Evolutionary conservation across 2,329 filamentous ascomycete genomes (phyloP).

Genomic region (Pseudopyrenochaeta lycopersici): DNA sequence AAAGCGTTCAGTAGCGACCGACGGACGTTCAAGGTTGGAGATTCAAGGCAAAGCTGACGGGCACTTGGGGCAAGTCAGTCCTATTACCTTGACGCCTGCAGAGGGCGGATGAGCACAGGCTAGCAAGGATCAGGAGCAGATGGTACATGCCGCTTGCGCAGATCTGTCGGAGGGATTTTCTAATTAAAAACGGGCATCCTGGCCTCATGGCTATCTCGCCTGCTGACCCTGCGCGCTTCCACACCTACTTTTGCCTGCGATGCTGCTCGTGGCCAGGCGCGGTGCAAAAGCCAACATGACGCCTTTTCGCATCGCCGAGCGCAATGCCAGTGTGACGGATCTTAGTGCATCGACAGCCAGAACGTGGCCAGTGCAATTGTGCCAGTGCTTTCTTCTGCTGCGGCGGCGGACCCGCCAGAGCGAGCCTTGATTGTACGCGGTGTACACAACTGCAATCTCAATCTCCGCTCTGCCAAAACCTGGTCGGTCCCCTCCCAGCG

Average conservation of each 20-base stretch:
- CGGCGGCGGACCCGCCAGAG: slow-evolving; percentile 14
- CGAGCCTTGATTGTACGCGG: slow-evolving; percentile 29
- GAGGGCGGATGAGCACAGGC: slow-evolving; percentile 25
- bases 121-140: slow-evolving; percentile 38
- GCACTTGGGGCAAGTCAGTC: slow-evolving; percentile 20
- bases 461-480: slow-evolving; percentile 11
- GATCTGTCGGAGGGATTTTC: slow-evolving; percentile 31
- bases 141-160: slow-evolving; percentile 21
- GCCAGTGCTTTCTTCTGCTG: slow-evolving; percentile 12
- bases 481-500: slow-evolving; percentile 18
- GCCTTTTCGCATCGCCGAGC: slow-evolving; percentile 8
- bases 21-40: slow-evolving; percentile 21
- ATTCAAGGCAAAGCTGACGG: slow-evolving; percentile 15
- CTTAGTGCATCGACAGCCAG: neutral
- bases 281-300: slow-evolving; percentile 20
- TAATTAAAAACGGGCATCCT: slow-evolving; percentile 26
- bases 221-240: slow-evolving; percentile 8
- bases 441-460: slow-evolving; percentile 33
- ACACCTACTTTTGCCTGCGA: no score
- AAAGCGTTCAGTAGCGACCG: slow-evolving; percentile 26
- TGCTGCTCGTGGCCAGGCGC: no score
- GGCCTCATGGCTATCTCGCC: slow-evolving; percentile 14
- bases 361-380: slow-evolving; percentile 8
- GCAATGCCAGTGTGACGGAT: neutral
- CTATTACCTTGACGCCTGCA: slow-evolving; percentile 24